Evolutionary conservation across 805 yeast genomes (phyloP).

Genomic region (Priceomyces melissophilus): DNA sequence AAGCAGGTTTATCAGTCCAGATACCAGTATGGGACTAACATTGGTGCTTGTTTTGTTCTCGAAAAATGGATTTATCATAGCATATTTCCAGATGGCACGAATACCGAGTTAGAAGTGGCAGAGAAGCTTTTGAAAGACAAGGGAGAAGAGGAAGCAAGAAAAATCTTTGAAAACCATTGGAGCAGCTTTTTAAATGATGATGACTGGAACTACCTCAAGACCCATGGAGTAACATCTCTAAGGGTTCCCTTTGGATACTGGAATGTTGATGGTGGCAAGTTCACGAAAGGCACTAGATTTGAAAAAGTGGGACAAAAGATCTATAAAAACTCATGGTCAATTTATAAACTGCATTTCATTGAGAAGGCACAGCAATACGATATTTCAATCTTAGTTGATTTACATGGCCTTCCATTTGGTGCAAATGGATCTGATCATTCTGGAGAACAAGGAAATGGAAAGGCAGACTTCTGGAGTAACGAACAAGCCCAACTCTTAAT

Average conservation of each 20-base stretch:
- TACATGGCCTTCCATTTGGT: slow-evolving; percentile 91
- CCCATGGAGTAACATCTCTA: slow-evolving; percentile 70
- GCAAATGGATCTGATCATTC: slow-evolving; percentile 86
- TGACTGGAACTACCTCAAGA: slow-evolving; percentile 77
- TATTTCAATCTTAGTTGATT: slow-evolving; percentile 76
- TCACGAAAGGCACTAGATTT: slow-evolving; percentile 61
- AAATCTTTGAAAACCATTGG: slow-evolving; percentile 65
- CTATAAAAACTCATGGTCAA: slow-evolving; percentile 72
- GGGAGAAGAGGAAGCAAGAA: slow-evolving; percentile 54
- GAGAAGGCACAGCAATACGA: slow-evolving; percentile 55
- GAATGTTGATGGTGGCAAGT: slow-evolving; percentile 68
- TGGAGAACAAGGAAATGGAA: slow-evolving; percentile 54
- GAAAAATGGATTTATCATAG: slow-evolving; percentile 76
- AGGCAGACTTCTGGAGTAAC: slow-evolving; percentile 64
- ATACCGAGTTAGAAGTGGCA: slow-evolving; percentile 74
- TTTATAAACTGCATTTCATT: slow-evolving; percentile 49
- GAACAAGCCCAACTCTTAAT: slow-evolving; percentile 42
- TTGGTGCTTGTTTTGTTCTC: slow-evolving; percentile 76
- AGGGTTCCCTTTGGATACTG: slow-evolving; percentile 92
- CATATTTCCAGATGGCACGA: slow-evolving; percentile 56
- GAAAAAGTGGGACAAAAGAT: slow-evolving; percentile 42
- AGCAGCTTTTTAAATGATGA: slow-evolving; percentile 52
- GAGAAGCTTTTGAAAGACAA: slow-evolving; percentile 41
- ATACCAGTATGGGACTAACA: slow-evolving; percentile 75
- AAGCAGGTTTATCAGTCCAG: slow-evolving; percentile 57